phyloP scores from a whole-genome alignment of 2,329 filamentous ascomycete species.

The Fusarium sp. region DNA sequence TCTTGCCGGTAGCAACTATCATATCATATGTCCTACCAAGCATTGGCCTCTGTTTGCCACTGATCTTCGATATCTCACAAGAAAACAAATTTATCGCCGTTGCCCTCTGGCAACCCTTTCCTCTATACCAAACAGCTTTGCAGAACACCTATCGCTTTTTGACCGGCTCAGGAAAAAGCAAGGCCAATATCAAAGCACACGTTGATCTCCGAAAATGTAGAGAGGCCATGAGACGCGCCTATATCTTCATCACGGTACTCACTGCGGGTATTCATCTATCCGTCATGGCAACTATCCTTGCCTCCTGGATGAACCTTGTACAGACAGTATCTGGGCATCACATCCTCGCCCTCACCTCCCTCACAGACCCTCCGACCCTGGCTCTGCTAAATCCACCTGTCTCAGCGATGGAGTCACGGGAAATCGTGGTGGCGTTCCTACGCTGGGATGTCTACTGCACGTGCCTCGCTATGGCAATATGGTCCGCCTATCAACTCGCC shows the following conservation, averaged over 20 bases:
- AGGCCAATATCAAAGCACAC: not conserved
- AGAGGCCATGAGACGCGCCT: slow-evolving; percentile 8
- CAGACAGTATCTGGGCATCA: slow-evolving; percentile 22
- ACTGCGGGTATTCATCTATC: slow-evolving; percentile 14
- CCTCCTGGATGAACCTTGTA: slow-evolving; percentile 6
- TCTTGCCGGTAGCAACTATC: slow-evolving; percentile 30
- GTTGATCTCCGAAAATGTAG: not conserved
- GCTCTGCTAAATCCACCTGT: slow-evolving; percentile 28
- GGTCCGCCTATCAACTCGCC: slow-evolving; percentile 33
- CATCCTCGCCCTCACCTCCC: slow-evolving; percentile 32
- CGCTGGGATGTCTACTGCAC: slow-evolving; percentile 44
- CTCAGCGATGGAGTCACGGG: slow-evolving; percentile 9
- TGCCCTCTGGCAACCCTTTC: slow-evolving; percentile 42
- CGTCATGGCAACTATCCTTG: slow-evolving; percentile 23
- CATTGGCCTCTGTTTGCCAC: slow-evolving; percentile 26
- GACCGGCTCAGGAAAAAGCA: not conserved
- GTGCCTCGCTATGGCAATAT: slow-evolving; percentile 33
- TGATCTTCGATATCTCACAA: slow-evolving; percentile 14
- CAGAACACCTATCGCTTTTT: slow-evolving; percentile 2
- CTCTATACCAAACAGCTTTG: slow-evolving; percentile 27
- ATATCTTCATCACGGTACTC: slow-evolving; percentile 21
- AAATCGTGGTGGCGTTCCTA: slow-evolving; percentile 39
- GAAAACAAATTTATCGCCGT: slow-evolving; percentile 22
- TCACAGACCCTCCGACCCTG: slow-evolving; percentile 29
- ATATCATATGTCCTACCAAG: slow-evolving; percentile 38